Base-by-base conservation (phyloP, 306 rosid genomes). In the Rosa rugosa region DNA sequence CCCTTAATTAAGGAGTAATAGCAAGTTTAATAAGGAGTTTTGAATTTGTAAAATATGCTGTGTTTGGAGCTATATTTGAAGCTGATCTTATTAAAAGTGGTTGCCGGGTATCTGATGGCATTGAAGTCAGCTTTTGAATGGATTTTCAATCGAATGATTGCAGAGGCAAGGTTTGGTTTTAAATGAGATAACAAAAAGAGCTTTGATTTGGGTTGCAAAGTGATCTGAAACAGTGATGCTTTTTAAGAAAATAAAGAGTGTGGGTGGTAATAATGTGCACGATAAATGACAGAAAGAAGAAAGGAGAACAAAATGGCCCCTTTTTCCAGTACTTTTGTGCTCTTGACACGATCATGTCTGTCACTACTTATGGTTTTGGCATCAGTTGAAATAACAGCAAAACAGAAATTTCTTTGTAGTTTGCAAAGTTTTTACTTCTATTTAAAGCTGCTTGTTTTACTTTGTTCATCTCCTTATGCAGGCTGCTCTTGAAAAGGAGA, bases 401-500 rank as follows among this genome's bases (percentile, higher is more conserved):
- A 51, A 0, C 7, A 53, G n/a, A 27, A 17, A 18, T 11, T 44
- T 62, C 1, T 1, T 64, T 22, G 1, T 40, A 69, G 65, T 62
- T 70, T 6, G 68, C 42, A 76, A 78, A 40, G 51, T 45, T 53
- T 18, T 27, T 16, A 25, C 50, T 69, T 41, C 66, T 60, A 56
- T 64, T 77, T 54, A 71, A 69, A 49, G 41, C 46, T 75, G 49
- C 49, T 46, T 59, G 1, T 51, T 69, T 75, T 22, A 10, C 57
- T 67, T 71, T 44, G 34, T 57, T 81, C 11, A 12, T 73, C 34
- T 80, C 66, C 73, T 71, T 71, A 80, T 85, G 72, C 92, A 91
- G 99, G 97, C 91, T 76, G 83, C 93, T 47, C 81, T 87, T 79
- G 98, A 88, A 36, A 95, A 86, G 83, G 99, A 77, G 27, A 88